Evolutionary conservation across 2,329 filamentous ascomycete genomes (phyloP), one percentile per base, ranked within the genome.

Genomic region (Fusarium compactum): DNA sequence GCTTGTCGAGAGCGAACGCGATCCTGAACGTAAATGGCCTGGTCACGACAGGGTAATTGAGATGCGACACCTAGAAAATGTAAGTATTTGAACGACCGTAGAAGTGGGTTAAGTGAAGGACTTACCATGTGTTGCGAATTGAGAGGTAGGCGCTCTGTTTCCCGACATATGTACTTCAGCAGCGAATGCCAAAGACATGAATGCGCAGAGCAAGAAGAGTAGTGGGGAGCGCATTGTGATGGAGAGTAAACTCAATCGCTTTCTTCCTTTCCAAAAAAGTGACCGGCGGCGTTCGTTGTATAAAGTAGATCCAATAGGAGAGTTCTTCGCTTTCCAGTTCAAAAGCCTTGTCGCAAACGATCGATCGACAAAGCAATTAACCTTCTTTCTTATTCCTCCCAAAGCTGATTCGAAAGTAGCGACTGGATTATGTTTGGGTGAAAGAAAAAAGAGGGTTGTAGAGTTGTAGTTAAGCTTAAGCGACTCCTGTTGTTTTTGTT

Each of bases 1-100:
- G 91, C 90, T 82, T 97, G 94, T 72, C 89, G 88, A 74, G 86
- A 80, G 83, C 89, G 88, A 74, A 86, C 80, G 83, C 93, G 97
- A 83, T 97, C 94, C 50, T 87, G 87, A 43, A 87, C 86, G 78
- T 96, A 87, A 72, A 92, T 82, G 67, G 97, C 87, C 51, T 94
- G 94, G 77, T 97, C 94, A 53, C 91, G 85, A 30, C 82, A 79
- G 32, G 81, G 82, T 67, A 89, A 80, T 78, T 90, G 87, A 74
- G 95, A 95, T 55, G 92, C 91, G 75, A 96, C 85, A 68, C 92
- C 92, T 94, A 38, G 34, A 12, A 6, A 30, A 48, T 48, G 61
- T 74, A 47, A 75, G 61, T 51, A 46, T 52, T 46, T 43, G 34
- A 43, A 41, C 8, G 50, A 8, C 20, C 11, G 6, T 27, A n/a